Evolutionary conservation across 305 asterid species (phyloP), one percentile per base, ranked within the genome.

Genomic region (Fraxinus sp.): DNA sequence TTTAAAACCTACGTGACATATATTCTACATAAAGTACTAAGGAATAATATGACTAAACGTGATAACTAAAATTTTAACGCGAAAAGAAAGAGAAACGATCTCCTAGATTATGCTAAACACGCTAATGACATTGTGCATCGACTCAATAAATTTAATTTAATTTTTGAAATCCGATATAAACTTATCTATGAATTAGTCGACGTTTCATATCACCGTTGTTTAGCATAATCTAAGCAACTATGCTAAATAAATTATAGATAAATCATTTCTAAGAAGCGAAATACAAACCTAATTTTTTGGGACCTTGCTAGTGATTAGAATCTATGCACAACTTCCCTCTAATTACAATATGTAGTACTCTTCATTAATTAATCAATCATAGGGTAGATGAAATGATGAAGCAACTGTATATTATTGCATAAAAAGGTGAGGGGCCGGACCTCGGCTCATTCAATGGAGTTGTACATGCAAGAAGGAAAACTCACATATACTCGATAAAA

Each of bases 321-420:
- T 79, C 73, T 72, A 79, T 77, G 49, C 74, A 74, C 74, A 81
- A 78, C 83, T 77, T 80, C 84, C 80, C 79, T 82, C 79, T 91
- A 77, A 83, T 87, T 86, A 83, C 84, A 81, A 84, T 83, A 82
- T 72, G 76, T 82, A 26, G 76, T 82, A 26, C 78, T 59, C 10
- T 59, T 59, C 7, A 59, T 18, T 59, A 18, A 57, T 57, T 18
- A 57, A 59, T 64, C 59, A 84, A 85, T 87, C 86, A 79, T 85
- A 85, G 86, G 82, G 91, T 86, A 87, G 92, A 89, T 88, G 86
- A 88, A 83, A 9, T 39, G 46, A 39, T 39, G 46, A 39, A 39
- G 90, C 90, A 84, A 86, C 86, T 85, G 2, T 52, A 52, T 28
- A 28, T 28, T 52, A 66, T 83, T 79, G 84, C 85, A 83, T 68